phyloP scores from a whole-genome alignment of 1,139 yeast species.

The Blastobotrys proliferans region DNA sequence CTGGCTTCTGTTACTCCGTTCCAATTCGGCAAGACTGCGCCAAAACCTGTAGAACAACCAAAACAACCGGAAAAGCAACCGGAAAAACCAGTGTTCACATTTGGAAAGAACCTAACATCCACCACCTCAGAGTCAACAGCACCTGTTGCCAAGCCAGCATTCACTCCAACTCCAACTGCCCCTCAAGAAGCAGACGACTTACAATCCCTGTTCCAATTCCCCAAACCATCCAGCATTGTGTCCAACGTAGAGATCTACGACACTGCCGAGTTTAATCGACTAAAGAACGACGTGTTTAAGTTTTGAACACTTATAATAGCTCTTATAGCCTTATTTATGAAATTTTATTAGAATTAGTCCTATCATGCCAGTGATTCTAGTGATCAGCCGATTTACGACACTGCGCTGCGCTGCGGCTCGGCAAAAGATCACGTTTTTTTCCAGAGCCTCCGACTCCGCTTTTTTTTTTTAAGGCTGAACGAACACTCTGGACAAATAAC shows the following conservation, averaged over 20 bases:
- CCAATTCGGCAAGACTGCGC: conserved; percentile 10
- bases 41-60: conserved; percentile 1
- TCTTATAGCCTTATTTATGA: not conserved
- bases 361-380: not conserved
- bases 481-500: too few species aligned
- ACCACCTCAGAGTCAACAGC: not conserved
- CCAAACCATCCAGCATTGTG: not conserved
- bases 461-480: too few species aligned
- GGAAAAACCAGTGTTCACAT: conserved; percentile 1
- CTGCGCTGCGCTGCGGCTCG: too few species aligned
- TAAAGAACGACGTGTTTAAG: conserved; percentile 4
- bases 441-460: too few species aligned
- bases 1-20: conserved; percentile 1
- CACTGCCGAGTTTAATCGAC: conserved; percentile 2
- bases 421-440: too few species aligned
- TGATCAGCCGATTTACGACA: not conserved
- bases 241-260: not conserved
- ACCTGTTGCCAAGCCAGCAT: not conserved
- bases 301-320: not conserved
- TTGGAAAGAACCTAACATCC: not conserved
- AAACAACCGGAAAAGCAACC: conserved; percentile 4
- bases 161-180: not conserved
- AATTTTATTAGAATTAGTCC: not conserved
- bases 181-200: not conserved
- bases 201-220: not conserved